Conservation (phyloP, 2,329 filamentous ascomycete species). For the Trichoderma hamatum region DNA sequence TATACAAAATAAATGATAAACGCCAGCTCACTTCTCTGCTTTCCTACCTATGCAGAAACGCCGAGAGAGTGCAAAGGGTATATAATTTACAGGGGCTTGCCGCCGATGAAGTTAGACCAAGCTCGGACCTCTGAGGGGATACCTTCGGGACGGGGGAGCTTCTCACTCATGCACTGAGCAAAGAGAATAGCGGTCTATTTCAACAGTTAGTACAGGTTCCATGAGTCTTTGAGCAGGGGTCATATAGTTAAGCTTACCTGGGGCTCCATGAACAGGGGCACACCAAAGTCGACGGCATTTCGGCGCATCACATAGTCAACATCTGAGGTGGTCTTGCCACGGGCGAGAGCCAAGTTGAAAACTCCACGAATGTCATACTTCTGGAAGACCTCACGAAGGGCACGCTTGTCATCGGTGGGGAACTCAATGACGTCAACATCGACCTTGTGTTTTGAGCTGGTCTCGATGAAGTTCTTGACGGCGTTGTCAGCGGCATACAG, state of each 20-base stretch:
- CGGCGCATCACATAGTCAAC: slow-evolving; percentile 98
- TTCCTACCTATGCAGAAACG: slow-evolving; percentile 25
- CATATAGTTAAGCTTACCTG: slow-evolving; percentile 64
- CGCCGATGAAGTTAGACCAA: slow-evolving; percentile 95
- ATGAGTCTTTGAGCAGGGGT: not conserved
- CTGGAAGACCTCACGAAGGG: slow-evolving; percentile 90
- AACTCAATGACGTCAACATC: slow-evolving; percentile 92
- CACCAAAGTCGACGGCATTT: slow-evolving; percentile 97
- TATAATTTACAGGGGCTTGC: slow-evolving; percentile 69
- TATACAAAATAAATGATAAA: slow-evolving; percentile 17
- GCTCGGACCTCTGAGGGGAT: slow-evolving; percentile 88
- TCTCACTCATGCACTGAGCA: slow-evolving; percentile 95
- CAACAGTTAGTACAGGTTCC: not conserved
- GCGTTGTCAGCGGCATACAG: slow-evolving; percentile 81
- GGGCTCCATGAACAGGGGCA: slow-evolving; percentile 97
- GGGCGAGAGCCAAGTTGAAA: slow-evolving; percentile 87
- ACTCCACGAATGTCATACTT: slow-evolving; percentile 95
- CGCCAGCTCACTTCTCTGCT: slow-evolving; percentile 19
- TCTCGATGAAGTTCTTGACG: slow-evolving; percentile 84
- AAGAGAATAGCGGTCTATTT: slow-evolving; percentile 89
- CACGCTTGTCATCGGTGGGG: slow-evolving; percentile 93
- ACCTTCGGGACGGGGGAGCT: slow-evolving; percentile 84
- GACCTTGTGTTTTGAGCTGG: slow-evolving; percentile 65
- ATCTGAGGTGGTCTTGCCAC: slow-evolving; percentile 82
- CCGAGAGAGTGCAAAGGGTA: slow-evolving; percentile 23